Evolutionary conservation across 1,139 yeast genomes (phyloP), one percentile per base, ranked within the genome.

Genomic region (Yamadazyma epiphylla): DNA sequence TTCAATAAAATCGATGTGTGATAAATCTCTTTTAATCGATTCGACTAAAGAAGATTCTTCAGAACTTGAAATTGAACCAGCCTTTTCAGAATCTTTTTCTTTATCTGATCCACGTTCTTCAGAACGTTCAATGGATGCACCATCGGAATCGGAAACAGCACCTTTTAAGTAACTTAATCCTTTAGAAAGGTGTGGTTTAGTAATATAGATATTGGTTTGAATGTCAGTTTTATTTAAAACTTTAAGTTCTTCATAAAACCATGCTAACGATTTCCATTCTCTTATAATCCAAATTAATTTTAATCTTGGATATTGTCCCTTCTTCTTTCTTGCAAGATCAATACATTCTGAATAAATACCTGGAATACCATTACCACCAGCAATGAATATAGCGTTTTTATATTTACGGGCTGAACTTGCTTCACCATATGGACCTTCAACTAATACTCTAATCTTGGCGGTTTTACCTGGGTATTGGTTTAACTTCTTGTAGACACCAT

Each of bases 221-320:
- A 63, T 52, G 11, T 43, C 43, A 2, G 60, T 43, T 11, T 41
- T 32, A 20, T 47, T 39, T 33, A 73, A 45, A 9, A 45, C 46
- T 19, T 45, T 38, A 23, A 77, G 50, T 42, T 76, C 78, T 13
- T 63, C 59, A 30, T 47, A 50, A 46, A 74, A 73, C 76, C 77
- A 72, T 4, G 50, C 43, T 24, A 74, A 44, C 2, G 69, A 51
- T 20, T 53, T 54, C 31, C 53, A 50, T 36, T 67, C 70, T 31
- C 70, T 58, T 7, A 72, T 55, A 12, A 69, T 58, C 83, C 83
- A 77, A 15, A 46, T 33, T 22, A 49, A 41, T 31, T 46, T 47
- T 25, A 42, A 30, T 24, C 38, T 29, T 12, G 39, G 39, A 27
- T 34, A 24, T 21, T 33, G 35, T 15, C 35, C 31, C 13, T 29